Percentiles rank a stretch among this genome's conserved stretches.
phyloP scores from a whole-genome alignment of 345 rosid species.

The Salix viminalis region DNA sequence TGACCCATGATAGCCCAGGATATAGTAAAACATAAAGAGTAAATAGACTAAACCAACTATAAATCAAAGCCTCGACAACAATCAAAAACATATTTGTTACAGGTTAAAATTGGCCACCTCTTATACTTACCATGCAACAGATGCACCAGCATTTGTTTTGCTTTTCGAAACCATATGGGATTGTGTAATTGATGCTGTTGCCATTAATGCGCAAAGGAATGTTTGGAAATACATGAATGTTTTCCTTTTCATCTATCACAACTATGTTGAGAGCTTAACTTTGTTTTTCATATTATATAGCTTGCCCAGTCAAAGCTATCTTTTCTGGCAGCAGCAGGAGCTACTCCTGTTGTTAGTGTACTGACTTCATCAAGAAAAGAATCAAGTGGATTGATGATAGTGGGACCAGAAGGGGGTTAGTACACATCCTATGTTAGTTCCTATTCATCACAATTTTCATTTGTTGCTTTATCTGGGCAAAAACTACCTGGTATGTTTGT shows the following conservation, averaged over 20 bases:
- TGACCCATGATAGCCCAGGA: background rate
- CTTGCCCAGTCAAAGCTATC: conserved; percentile 60
- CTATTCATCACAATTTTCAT: background rate
- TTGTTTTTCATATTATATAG: conserved; percentile 27
- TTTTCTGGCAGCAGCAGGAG: conserved; percentile 75
- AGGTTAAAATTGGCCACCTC: background rate
- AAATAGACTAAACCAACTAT: background rate
- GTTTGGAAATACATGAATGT: background rate
- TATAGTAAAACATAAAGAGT: background rate
- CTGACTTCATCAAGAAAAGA: conserved; percentile 43
- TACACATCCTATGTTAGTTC: background rate
- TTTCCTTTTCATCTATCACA: background rate
- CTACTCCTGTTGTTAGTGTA: conserved; percentile 59
- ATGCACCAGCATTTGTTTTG: background rate
- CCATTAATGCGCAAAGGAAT: background rate
- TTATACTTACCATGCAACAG: background rate
- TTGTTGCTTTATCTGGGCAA: background rate
- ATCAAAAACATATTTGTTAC: background rate
- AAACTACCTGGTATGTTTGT: background rate
- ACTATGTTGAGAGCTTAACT: background rate
- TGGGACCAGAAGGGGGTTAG: conserved; percentile 93
- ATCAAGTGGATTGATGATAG: conserved; percentile 54
- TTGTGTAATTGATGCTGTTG: too few relatives aligned
- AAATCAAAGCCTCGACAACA: background rate
- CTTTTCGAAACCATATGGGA: background rate